These are phyloP conservation scores for Ramularia endophylla DNA, from an alignment of 2,329 filamentous ascomycete genomes.

Conservation along the genomic window DNA sequence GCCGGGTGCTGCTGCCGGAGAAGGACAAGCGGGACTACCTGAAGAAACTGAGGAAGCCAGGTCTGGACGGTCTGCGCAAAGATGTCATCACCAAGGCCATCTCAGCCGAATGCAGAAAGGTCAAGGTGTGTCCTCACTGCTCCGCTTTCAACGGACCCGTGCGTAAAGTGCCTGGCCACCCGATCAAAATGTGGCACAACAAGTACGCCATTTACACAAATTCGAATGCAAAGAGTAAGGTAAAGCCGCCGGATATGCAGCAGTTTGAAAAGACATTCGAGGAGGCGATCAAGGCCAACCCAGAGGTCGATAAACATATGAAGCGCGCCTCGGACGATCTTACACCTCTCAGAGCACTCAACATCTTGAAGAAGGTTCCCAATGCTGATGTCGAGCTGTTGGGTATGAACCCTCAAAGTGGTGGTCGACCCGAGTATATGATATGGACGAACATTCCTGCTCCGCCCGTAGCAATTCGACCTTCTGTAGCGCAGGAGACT, in stretches of 20 bases:
- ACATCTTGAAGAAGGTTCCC: slow-evolving; percentile 83
- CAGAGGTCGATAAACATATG: slow-evolving; percentile 83
- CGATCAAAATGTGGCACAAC: slow-evolving; percentile 92
- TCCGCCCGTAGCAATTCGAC: slow-evolving; percentile 87
- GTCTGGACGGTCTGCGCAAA: slow-evolving; percentile 79
- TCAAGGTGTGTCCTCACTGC: slow-evolving; percentile 75
- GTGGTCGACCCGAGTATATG: slow-evolving; percentile 92
- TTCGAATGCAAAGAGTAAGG: slow-evolving; percentile 80
- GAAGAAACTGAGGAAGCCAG: slow-evolving; percentile 71
- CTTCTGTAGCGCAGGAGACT: slow-evolving; percentile 87
- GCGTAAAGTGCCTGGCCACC: slow-evolving; percentile 71
- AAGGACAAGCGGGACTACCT: slow-evolving; percentile 69
- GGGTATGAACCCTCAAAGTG: slow-evolving; percentile 70
- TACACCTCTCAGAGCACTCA: slow-evolving; percentile 80
- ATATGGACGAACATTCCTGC: slow-evolving; percentile 96
- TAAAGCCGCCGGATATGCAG: slow-evolving; percentile 72
- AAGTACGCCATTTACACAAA: slow-evolving; percentile 85
- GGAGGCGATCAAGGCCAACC: slow-evolving; percentile 68
- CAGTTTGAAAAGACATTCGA: slow-evolving; percentile 81
- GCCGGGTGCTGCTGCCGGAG: slow-evolving; percentile 75
- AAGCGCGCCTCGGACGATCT: slow-evolving; percentile 92
- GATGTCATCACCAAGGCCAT: slow-evolving; percentile 82
- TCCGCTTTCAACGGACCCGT: slow-evolving; percentile 81
- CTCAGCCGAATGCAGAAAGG: slow-evolving; percentile 83
- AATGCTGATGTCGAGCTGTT: slow-evolving; percentile 84